Percentiles rank a stretch among this genome's conserved stretches.
Conservation (phyloP, 225 moss, liverwort and hornwort genomes). For the Ulota crispa region DNA sequence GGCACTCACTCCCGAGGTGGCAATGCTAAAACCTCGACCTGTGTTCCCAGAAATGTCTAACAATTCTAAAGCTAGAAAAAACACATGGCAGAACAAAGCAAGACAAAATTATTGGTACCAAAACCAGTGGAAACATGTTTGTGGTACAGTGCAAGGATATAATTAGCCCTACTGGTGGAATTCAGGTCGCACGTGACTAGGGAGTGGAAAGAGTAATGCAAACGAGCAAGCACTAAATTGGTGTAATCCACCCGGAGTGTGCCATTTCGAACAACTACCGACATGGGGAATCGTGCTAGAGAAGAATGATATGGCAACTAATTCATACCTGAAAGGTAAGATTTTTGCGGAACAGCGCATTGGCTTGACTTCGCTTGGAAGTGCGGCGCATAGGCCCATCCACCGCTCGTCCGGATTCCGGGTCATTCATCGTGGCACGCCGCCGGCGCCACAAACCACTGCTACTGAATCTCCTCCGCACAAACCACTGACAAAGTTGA, state of each 20-base stretch:
- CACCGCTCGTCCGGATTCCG: slow-evolving; percentile 31
- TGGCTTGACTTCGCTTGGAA: slow-evolving; percentile 37
- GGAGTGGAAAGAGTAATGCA: background rate
- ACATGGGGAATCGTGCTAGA: background rate
- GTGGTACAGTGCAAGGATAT: background rate
- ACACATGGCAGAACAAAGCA: background rate
- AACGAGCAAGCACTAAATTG: background rate
- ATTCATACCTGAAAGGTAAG: slow-evolving; percentile 48
- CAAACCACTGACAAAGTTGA: background rate
- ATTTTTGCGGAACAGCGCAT: slow-evolving; percentile 59
- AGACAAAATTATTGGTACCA: background rate
- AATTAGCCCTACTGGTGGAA: background rate
- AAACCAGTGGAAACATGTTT: background rate
- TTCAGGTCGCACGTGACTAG: background rate
- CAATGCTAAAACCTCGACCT: background rate
- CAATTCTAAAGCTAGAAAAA: background rate
- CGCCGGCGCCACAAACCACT: background rate
- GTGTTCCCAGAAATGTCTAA: background rate
- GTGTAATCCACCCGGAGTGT: background rate
- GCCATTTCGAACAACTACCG: background rate
- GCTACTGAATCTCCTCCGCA: background rate
- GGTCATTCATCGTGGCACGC: slow-evolving; percentile 29
- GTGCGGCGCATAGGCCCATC: slow-evolving; percentile 21
- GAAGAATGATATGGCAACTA: too few species aligned
- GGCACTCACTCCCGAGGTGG: too few species aligned